Evolutionary conservation across 176 grass and related monocot genomes (phyloP), one percentile per base, ranked within the genome.

Genomic region (Rhynchospora breviuscula): DNA sequence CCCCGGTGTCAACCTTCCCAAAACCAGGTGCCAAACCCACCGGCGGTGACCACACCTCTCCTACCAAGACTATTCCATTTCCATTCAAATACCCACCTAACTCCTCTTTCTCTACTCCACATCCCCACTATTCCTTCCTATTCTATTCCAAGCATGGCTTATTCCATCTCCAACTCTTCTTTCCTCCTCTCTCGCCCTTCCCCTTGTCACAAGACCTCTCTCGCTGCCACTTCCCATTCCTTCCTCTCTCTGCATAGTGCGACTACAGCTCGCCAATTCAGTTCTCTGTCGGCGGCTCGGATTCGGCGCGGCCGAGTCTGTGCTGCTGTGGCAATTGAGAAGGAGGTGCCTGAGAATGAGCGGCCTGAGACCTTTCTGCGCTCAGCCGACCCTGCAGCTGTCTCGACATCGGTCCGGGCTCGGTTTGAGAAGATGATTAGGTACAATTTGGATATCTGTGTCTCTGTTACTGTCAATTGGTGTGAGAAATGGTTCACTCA

Each of bases 371-470:
- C 91, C 45, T 98, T 98, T 88, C 89, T 98, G 63, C 91, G 96
- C 29, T 84, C 90, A 26, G 89, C 85, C 1, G 77, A 70, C 4
- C 91, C 83, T 4, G 81, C 89, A 0, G 87, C 87, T 7, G 94
- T 80, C 33, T 86, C 87, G 6, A 57, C 31, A 22, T 93, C 96
- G 17, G 93, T 98, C 87, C 89, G 96, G 69, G 96, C 74, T 23
- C 91, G 96, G 79, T 98, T 98, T 83, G 96, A 98, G 96, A 19
- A 81, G 88, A 95, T 98, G 96, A 98, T 98, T 33, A 63, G 80
- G 80, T 82, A 67, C 43, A 78, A 33, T 78, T 78, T 5, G 49
- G 73, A 15, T 21, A 6, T 66, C 8, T 81, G 35, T 80, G 12
- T 74, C 21, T 81, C 8, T 61, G 10, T 63, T 4, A 15, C 17